A percentile compares a stretch with the other conserved stretches of the same genome.
Conservation (phyloP, 2,329 filamentous ascomycete genomes). For the Colletotrichum tofieldiae region DNA sequence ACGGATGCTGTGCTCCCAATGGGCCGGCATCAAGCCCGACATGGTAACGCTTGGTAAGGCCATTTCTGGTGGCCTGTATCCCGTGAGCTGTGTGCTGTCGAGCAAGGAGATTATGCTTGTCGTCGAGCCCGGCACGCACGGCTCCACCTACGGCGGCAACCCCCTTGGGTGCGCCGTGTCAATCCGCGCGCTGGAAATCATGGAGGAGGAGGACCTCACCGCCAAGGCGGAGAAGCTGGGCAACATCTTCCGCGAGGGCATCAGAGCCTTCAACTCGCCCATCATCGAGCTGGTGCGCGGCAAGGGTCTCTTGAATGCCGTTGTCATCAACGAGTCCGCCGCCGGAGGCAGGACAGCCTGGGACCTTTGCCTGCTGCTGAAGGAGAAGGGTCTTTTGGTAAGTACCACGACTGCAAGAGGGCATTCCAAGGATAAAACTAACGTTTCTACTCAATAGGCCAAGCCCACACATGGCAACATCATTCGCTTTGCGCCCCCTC, state of each 20-base stretch:
- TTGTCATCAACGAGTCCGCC: constrained; percentile 93
- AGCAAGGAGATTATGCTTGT: constrained; percentile 95
- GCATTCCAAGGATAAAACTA: constrained; percentile 25
- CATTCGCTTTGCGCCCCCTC: constrained; percentile 95
- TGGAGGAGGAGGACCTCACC: constrained; percentile 92
- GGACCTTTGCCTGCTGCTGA: constrained; percentile 96
- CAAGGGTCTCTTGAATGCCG: constrained; percentile 95
- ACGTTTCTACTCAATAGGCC: constrained; percentile 71
- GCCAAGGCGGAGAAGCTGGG: constrained; percentile 84
- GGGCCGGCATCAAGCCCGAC: constrained; percentile 95
- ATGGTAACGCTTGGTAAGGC: constrained; percentile 96
- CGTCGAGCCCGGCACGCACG: constrained; percentile 95
- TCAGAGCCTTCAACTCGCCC: constrained; percentile 82
- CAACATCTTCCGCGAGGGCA: constrained; percentile 84
- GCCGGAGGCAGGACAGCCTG: constrained; percentile 90
- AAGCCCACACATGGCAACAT: constrained; percentile 99
- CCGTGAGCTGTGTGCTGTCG: constrained; percentile 93
- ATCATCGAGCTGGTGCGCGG: constrained; percentile 88
- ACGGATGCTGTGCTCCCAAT: constrained; percentile 93
- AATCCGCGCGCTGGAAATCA: constrained; percentile 93
- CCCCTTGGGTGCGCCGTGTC: constrained; percentile 95
- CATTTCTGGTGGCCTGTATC: constrained; percentile 98
- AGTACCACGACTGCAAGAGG: constrained; percentile 52
- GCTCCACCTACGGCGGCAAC: constrained; percentile 98
- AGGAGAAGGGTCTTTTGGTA: constrained; percentile 94